Percentiles rank a stretch among this genome's conserved stretches.
Evolutionary conservation across 345 rosid genomes (phyloP).

Genomic region (Aquilaria yunnanensis): DNA sequence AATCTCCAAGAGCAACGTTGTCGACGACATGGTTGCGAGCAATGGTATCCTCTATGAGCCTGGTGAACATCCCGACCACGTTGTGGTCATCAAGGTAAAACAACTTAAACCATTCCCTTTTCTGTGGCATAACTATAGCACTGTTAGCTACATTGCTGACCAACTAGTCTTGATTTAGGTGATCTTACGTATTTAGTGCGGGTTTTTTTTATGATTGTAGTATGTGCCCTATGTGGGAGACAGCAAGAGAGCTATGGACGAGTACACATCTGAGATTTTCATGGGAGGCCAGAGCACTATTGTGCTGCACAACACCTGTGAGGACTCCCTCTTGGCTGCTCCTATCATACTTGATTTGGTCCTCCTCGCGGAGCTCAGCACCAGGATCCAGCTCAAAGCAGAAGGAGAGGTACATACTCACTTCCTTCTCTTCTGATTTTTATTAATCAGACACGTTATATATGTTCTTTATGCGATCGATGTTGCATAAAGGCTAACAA

Average conservation of each 20-base stretch:
- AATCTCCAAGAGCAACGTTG: slow-evolving; percentile 96
- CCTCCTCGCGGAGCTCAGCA: slow-evolving; percentile 91
- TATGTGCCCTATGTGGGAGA: slow-evolving; percentile 96
- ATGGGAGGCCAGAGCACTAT: slow-evolving; percentile 96
- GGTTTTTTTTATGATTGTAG: slow-evolving; percentile 27
- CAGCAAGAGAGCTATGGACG: slow-evolving; percentile 99
- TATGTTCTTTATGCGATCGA: too few relatives aligned
- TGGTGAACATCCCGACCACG: slow-evolving; percentile 99
- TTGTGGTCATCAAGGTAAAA: slow-evolving; percentile 93
- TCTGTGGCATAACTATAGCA: background rate
- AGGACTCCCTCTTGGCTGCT: slow-evolving; percentile 96
- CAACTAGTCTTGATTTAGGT: background rate
- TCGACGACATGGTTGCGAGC: slow-evolving; percentile 97
- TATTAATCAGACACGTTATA: background rate
- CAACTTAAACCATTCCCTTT: background rate
- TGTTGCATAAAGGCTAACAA: too few relatives aligned
- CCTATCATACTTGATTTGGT: slow-evolving; percentile 94
- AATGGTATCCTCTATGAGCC: slow-evolving; percentile 81
- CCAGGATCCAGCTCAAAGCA: slow-evolving; percentile 78
- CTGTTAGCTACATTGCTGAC: background rate
- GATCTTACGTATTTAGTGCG: background rate
- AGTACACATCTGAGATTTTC: slow-evolving; percentile 96
- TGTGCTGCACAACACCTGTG: slow-evolving; percentile 91
- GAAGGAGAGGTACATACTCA: slow-evolving; percentile 60
- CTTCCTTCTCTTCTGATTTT: background rate